Base-by-base conservation (phyloP, 2,329 filamentous ascomycete genomes). In the Pseudogymnoascus sp. region DNA sequence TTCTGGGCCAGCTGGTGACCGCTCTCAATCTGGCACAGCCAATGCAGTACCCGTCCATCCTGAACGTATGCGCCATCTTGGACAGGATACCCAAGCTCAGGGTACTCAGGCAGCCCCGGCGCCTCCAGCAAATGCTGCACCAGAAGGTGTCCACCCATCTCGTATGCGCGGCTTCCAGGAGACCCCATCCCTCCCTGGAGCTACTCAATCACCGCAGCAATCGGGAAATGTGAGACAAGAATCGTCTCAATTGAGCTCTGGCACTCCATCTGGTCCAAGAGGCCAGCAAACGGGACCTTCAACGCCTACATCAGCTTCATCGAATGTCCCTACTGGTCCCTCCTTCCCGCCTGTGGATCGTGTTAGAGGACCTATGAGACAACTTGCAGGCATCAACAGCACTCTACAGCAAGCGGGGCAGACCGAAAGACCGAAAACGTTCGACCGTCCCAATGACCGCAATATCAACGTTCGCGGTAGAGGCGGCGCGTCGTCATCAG, bases 341-440 rank as follows among this genome's bases (percentile, higher is more conserved):
- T 66, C 71, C 28, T 36, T 58, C 18, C 54, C 30, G 28, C 30
- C 54, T 22, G 67, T 58, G n/a, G 70, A 72, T 43, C 68, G 71
- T 57, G 66, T 62, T 47, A 63, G 70, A 50, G 67, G 69, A 18
- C 73, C 69, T 65, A 66, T 77, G 60, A 71, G 83, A 62, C 82
- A 86, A 66, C 74, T 87, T 30, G 79, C 79, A 11, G 80, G 81
- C 50, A 86, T 87, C 63, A 84, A 86, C 66, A 84, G 74, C 64
- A 82, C 79, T 58, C 75, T 86, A 3, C 79, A 81, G 65, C 79
- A 82, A 70, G 77, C 78, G 1, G 79, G 68, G 69, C 70, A 81
- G 67, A 38, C 54, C 2, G 54, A 36, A 30, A 50, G 43, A 30
- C 65, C 76, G 68, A 74, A 75, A 70, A 71, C 69, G 22, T 74